These are phyloP conservation scores for Cynanchum wilfordii DNA, from an alignment of 257 asterid species.

Conservation along the genomic window DNA sequence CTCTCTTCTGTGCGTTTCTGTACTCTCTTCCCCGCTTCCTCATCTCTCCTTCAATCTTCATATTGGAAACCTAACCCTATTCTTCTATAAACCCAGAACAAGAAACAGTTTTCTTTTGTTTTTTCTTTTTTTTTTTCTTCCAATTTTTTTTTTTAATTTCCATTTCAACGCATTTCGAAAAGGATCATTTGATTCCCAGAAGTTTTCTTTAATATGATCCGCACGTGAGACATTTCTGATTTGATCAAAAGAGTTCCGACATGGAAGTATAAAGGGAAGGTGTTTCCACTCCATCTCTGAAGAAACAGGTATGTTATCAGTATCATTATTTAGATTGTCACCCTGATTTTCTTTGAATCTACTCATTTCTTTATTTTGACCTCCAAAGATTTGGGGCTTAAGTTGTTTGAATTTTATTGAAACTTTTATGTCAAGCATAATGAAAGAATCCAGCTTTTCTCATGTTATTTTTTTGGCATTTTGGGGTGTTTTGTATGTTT, in stretches of 20 bases:
- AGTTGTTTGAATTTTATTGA: neutral
- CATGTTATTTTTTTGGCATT: neutral
- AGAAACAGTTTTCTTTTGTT: slow-evolving; percentile 13
- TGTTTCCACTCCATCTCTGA: slow-evolving; percentile 19
- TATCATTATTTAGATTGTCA: slow-evolving; percentile 4
- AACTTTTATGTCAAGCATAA: neutral
- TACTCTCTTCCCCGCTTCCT: neutral
- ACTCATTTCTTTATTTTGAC: neutral
- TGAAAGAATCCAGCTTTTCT: neutral
- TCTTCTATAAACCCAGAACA: slow-evolving; percentile 32
- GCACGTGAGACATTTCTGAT: slow-evolving; percentile 36
- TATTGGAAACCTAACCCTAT: slow-evolving; percentile 37
- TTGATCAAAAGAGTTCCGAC: slow-evolving; percentile 22
- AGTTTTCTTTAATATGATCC: slow-evolving; percentile 28
- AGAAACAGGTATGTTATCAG: slow-evolving; percentile 41
- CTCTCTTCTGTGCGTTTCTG: slow-evolving; percentile 11
- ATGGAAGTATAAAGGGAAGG: slow-evolving; percentile 25
- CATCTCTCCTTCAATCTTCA: slow-evolving; percentile 16
- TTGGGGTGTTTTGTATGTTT: neutral
- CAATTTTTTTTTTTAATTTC: neutral
- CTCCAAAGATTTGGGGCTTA: neutral
- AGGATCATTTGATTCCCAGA: neutral
- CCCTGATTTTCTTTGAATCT: neutral
- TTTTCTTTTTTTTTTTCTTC: neutral
- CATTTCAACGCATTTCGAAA: neutral